Evolutionary conservation across 2,329 filamentous ascomycete species (phyloP), one percentile per base, ranked within the genome.

Genomic region (Trichoderma hamatum): DNA sequence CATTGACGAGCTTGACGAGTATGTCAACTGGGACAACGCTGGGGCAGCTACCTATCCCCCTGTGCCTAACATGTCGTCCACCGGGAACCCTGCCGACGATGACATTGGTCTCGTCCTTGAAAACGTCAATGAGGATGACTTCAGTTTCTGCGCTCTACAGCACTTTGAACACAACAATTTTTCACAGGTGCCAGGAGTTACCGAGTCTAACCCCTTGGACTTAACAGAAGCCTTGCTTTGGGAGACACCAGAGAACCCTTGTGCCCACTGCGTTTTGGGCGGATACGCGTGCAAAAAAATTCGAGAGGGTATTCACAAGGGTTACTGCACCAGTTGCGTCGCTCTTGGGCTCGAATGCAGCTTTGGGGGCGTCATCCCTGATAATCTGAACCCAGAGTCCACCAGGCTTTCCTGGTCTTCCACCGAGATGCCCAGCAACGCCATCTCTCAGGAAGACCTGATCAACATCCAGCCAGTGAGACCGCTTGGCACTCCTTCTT

Each of bases 261-360:
- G 88, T 73, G 75, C 76, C 24, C 82, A 86, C 73, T 90, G 88
- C 72, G 76, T 80, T 54, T 73, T 81, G 5, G 84, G 84, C 56
- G 82, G 84, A 39, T 88, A 86, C 74, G 82, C 86, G 52, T 90
- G 88, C 82, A 90, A 89, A 78, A 82, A 81, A 39, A 86, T 89
- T 69, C 78, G 82, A 39, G 87, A 89, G 77, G 87, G 87, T 84
- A 81, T 82, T 73, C 84, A 86, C 75, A 86, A 83, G 77, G 86
- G 86, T 70, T 88, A 86, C 72, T 90, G 88, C 74, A 89, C 87
- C 34, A 87, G 84, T 73, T 90, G 88, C 73, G 86, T 89, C 56
- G 87, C 88, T 16, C 79, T 89, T 39, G 81, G 83, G n/a, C 80
- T 84, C 72, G 82, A 84, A 46, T 90, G 88, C 77, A 90, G 87